Percentiles rank a stretch among this genome's conserved stretches.
phyloP scores from a whole-genome alignment of 2,329 filamentous ascomycete species.

The Aspergillus sp. region DNA sequence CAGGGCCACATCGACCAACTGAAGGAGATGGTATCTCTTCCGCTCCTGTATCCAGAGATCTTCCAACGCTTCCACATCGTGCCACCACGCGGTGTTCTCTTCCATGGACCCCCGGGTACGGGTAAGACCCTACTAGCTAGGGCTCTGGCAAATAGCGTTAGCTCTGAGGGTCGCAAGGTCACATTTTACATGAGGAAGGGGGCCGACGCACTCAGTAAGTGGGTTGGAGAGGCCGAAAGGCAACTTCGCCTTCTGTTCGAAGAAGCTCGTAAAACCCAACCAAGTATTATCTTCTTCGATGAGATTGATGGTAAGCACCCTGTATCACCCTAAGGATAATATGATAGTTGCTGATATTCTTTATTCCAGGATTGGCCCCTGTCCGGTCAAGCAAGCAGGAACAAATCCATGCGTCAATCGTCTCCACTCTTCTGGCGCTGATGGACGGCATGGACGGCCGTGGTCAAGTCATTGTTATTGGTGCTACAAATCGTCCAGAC shows the following conservation, averaged over 20 bases:
- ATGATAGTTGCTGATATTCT: neutral
- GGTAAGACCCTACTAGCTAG: conserved; percentile 96
- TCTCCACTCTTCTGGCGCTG: conserved; percentile 85
- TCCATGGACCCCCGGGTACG: conserved; percentile 94
- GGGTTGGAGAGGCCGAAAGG: conserved; percentile 97
- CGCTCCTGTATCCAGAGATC: conserved; percentile 89
- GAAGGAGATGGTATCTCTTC: conserved; percentile 97
- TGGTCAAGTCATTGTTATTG: conserved; percentile 97
- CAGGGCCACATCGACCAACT: conserved; percentile 94
- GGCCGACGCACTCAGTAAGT: conserved; percentile 95
- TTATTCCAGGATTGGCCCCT: conserved; percentile 66
- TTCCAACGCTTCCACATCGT: conserved; percentile 91
- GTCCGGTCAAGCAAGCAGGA: conserved; percentile 98
- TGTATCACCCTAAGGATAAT: neutral
- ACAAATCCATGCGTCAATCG: conserved; percentile 97
- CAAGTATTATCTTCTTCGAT: conserved; percentile 99
- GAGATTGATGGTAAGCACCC: conserved; percentile 78
- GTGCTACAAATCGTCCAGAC: conserved; percentile 95
- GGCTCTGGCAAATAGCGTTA: conserved; percentile 87
- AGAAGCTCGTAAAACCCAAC: conserved; percentile 91
- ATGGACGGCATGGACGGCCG: conserved; percentile 99
- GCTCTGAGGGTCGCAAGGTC: conserved; percentile 85
- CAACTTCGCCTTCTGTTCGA: conserved; percentile 92
- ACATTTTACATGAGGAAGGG: conserved; percentile 99
- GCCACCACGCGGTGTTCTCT: conserved; percentile 89